Conservation (phyloP, 805 yeast genomes). For the Teunomyces atbi region DNA sequence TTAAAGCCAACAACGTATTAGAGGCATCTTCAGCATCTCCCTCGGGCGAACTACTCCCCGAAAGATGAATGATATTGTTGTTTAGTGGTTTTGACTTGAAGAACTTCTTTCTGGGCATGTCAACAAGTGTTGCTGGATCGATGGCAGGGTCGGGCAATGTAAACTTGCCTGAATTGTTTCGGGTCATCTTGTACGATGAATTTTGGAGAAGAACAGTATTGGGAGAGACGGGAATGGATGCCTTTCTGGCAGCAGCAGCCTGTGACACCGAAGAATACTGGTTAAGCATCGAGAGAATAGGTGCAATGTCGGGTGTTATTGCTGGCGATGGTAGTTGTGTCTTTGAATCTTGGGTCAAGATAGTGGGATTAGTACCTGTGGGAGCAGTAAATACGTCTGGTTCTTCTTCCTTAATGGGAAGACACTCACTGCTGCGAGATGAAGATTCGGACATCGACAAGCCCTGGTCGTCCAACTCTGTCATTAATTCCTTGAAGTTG, state of each 20-base stretch:
- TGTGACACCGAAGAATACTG: slow-evolving; percentile 13
- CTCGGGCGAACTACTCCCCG: neutral
- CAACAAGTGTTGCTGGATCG: slow-evolving; percentile 11
- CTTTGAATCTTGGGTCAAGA: slow-evolving; percentile 1
- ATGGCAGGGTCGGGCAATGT: slow-evolving; percentile 42
- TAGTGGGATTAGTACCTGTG: neutral
- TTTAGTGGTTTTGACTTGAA: slow-evolving; percentile 32
- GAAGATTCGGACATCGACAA: neutral
- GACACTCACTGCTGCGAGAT: neutral
- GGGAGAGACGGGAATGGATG: slow-evolving; percentile 21
- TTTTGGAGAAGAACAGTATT: slow-evolving; percentile 14
- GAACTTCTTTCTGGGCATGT: slow-evolving; percentile 27
- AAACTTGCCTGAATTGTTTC: slow-evolving; percentile 18
- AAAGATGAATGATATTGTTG: slow-evolving; percentile 16
- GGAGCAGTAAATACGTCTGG: slow-evolving; percentile 4
- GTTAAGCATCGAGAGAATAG: slow-evolving; percentile 28
- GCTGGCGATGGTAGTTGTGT: slow-evolving; percentile 32
- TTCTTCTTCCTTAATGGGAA: slow-evolving; percentile 5
- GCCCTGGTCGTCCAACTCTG: slow-evolving; percentile 5
- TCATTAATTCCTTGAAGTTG: slow-evolving; percentile 40
- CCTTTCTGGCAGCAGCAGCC: slow-evolving; percentile 9
- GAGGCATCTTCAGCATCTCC: slow-evolving; percentile 33
- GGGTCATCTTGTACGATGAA: neutral
- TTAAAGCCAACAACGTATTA: slow-evolving; percentile 35
- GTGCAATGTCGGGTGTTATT: slow-evolving; percentile 38